These are phyloP conservation scores for Metschnikowia proteae DNA, from an alignment of 805 yeast species.

Conservation along the genomic window DNA sequence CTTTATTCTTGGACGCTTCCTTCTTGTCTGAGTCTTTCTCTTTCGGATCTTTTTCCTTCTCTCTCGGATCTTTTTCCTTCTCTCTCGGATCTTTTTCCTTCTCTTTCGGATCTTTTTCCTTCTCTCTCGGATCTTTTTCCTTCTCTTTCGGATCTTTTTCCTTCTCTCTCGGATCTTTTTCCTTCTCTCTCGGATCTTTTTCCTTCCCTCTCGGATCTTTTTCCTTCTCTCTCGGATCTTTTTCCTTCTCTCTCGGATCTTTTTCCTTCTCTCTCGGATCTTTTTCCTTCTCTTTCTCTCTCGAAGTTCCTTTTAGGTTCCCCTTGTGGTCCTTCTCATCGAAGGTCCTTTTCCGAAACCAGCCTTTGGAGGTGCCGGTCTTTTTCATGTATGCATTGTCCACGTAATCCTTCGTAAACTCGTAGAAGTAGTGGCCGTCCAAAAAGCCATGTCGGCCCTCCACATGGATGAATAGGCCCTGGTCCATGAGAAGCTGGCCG, in stretches of 20 bases:
- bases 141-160: neutral
- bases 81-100: slow-evolving; percentile 1
- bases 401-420: slow-evolving; percentile 54
- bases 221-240: neutral
- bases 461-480: slow-evolving; percentile 74
- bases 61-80: no score
- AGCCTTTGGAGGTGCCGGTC: slow-evolving; percentile 16
- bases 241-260: neutral
- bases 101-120: no score
- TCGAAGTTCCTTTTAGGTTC: neutral
- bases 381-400: slow-evolving; percentile 26
- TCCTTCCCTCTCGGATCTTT: neutral
- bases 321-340: slow-evolving; percentile 3
- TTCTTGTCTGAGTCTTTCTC: no score
- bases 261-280: neutral
- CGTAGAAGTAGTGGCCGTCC: slow-evolving; percentile 92
- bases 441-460: slow-evolving; percentile 77
- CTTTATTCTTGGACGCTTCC: neutral
- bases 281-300: neutral
- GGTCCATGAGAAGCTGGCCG: slow-evolving; percentile 75
- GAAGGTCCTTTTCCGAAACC: slow-evolving; percentile 28
- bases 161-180: no score
- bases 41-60: neutral
- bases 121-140: no score
- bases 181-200: no score